Percentiles rank a stretch among this genome's conserved stretches.
Conservation (phyloP, 2,329 filamentous ascomycete species). For the Colletotrichum eremochloae region DNA sequence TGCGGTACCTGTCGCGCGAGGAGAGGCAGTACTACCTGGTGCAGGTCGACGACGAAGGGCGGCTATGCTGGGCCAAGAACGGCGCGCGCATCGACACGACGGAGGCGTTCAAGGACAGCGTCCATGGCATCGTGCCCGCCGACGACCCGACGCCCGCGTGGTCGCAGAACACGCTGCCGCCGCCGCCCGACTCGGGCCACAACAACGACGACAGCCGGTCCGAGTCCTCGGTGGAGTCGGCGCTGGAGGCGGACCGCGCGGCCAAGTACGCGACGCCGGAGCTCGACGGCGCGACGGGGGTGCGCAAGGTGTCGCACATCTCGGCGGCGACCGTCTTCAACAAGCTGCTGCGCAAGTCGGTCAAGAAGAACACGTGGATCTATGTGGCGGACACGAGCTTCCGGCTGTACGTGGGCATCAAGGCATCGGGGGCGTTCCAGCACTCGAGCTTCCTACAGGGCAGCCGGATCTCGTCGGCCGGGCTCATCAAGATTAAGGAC, state of each 20-base stretch:
- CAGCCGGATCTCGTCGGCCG: conserved; percentile 83
- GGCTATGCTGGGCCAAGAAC: conserved; percentile 90
- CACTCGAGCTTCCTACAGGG: conserved; percentile 92
- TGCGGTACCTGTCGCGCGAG: conserved; percentile 86
- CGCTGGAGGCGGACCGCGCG: conserved; percentile 70
- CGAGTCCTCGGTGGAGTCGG: conserved; percentile 58
- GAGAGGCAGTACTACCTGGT: conserved; percentile 87
- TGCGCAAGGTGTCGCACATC: conserved; percentile 70
- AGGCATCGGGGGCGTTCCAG: conserved; percentile 88
- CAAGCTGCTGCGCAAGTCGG: conserved; percentile 81
- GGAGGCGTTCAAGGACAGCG: conserved; percentile 81
- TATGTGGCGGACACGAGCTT: conserved; percentile 91
- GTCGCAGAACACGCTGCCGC: conserved; percentile 48
- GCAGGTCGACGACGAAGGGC: conserved; percentile 78
- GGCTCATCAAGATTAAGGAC: conserved; percentile 86
- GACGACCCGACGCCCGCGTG: conserved; percentile 72
- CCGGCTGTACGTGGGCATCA: conserved; percentile 90
- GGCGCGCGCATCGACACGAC: conserved; percentile 82
- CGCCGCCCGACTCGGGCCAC: conserved; percentile 30
- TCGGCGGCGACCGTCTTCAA: conserved; percentile 82
- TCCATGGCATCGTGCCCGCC: conserved; percentile 77
- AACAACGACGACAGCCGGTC: conserved; percentile 48
- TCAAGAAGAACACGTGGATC: conserved; percentile 92
- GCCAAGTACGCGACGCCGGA: conserved; percentile 76
- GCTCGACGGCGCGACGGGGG: conserved; percentile 71